Conservation (phyloP, 1,284 basidiomycete species). For the Neotropicomus parvogracilis region DNA sequence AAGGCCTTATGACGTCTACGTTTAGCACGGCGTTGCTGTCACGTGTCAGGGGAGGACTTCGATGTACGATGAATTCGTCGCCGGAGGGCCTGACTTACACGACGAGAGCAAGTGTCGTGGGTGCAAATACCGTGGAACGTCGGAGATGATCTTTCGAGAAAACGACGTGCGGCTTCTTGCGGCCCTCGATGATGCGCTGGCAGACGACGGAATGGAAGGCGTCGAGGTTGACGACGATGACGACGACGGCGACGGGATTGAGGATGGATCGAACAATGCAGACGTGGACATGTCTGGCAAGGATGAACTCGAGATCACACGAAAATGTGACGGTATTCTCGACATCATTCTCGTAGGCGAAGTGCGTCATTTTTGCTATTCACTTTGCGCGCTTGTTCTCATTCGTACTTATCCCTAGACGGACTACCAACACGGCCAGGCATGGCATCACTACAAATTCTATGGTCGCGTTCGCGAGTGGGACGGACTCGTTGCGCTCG, state of each 20-base stretch:
- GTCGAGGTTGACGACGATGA: conserved; percentile 23
- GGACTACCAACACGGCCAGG: conserved; percentile 50
- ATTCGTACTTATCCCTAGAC: conserved; percentile 42
- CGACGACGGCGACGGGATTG: conserved; percentile 27
- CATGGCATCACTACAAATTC: conserved; percentile 58
- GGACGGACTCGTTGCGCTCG: conserved; percentile 65
- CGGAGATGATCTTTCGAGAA: conserved; percentile 31
- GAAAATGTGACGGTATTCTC: conserved; percentile 47
- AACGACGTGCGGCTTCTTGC: conserved; percentile 22
- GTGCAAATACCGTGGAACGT: conserved; percentile 31
- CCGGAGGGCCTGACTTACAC: conserved; percentile 40
- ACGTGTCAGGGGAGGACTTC: conserved; percentile 24
- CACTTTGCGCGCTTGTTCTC: background rate
- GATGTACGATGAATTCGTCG: conserved; percentile 37
- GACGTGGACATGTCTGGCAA: conserved; percentile 27
- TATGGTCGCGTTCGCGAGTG: conserved; percentile 63
- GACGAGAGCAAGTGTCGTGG: conserved; percentile 40
- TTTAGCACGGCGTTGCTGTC: conserved; percentile 25
- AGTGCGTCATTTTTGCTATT: conserved; percentile 28
- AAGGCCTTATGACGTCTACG: background rate
- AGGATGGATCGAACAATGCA: conserved; percentile 17
- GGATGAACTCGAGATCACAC: conserved; percentile 27
- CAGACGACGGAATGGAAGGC: conserved; percentile 14
- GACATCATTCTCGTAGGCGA: conserved; percentile 60
- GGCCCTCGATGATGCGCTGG: conserved; percentile 3